These are phyloP conservation scores for Pinus albicaulis DNA, from an alignment of 75 land plant species.

Conservation along the genomic window DNA sequence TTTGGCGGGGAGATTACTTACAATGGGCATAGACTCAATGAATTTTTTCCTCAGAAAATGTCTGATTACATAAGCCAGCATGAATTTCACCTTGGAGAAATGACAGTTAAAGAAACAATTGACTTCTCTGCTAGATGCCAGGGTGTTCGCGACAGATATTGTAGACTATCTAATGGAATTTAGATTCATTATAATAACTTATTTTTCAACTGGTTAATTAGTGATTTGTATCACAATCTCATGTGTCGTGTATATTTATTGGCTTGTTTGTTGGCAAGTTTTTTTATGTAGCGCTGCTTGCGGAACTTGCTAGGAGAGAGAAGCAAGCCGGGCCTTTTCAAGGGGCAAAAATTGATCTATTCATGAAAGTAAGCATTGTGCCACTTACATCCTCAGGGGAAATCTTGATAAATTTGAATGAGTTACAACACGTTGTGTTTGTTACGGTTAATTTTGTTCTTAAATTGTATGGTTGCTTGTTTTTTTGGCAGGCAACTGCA, in stretches of 20 bases:
- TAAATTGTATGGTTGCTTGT: slow-evolving; percentile 5
- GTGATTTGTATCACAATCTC: background rate
- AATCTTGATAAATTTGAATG: too few species aligned
- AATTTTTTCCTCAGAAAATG: slow-evolving; percentile 81
- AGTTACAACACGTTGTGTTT: too few species aligned
- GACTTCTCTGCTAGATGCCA: slow-evolving; percentile 77
- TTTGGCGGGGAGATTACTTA: slow-evolving; percentile 67
- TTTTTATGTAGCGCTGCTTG: slow-evolving; percentile 39
- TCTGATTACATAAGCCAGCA: slow-evolving; percentile 78
- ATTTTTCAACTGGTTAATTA: background rate
- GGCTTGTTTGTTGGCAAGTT: background rate
- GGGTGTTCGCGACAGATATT: slow-evolving; percentile 57
- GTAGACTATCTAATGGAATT: slow-evolving; percentile 13
- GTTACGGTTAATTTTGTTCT: too few species aligned
- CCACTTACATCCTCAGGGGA: too few species aligned
- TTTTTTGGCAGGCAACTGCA: slow-evolving; percentile 56
- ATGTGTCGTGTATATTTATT: background rate
- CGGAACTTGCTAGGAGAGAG: slow-evolving; percentile 55
- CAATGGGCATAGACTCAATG: slow-evolving; percentile 66
- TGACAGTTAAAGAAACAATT: slow-evolving; percentile 75
- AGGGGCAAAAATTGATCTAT: slow-evolving; percentile 72
- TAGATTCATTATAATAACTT: background rate
- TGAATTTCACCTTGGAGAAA: slow-evolving; percentile 65
- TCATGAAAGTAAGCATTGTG: slow-evolving; percentile 59
- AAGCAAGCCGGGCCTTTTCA: slow-evolving; percentile 64